Evolutionary conservation across 768 basidiomycete genomes (phyloP), one percentile per base, ranked within the genome.

Genomic region (Pisolithus marmoratus): DNA sequence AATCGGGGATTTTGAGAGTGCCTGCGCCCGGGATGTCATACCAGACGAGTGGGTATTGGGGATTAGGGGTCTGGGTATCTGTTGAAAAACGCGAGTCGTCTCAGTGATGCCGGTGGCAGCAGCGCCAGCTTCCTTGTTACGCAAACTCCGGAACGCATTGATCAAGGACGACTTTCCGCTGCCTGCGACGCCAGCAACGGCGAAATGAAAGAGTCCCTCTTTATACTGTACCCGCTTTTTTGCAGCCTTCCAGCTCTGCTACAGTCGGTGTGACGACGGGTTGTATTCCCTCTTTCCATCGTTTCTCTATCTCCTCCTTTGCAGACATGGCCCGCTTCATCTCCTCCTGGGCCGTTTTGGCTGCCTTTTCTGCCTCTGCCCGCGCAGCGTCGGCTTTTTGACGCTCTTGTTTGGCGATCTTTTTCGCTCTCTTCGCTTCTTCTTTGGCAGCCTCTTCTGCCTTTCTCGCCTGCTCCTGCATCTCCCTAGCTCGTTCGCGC

Each of bases 111-210:
- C 67, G 11, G 62, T 60, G 1, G 63, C 54, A 4, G 70, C 70
- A 15, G 68, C 61, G 15, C 58, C 57, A 5, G 7, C 8, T 12
- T 54, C 41, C 20, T 45, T 43, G 47, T 55, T 63, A 9, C 53
- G 55, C 36, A 71, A 31, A 8, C 71, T 69, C 5, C 71, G 68
- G 43, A 71, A 61, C 3, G 70, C 62, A 51, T 72, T 71, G 19
- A 72, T 62, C 7, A 72, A 58, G 8, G 71, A 71, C 1, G 71
- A 72, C 50, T 72, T 72, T 37, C 71, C 70, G n/a, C 66, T 63
- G 5, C 69, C 70, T 2, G 68, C 59, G 31, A 63, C 36, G 1
- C 71, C 71, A 8, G 67, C 68, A 46, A 72, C 41, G 2, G 66
- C 71, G 46, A 72, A 63, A 37, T 72, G 70, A 38, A 68, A 68